phyloP scores from a whole-genome alignment of 345 rosid species.

The Eucalyptus melliodora region DNA sequence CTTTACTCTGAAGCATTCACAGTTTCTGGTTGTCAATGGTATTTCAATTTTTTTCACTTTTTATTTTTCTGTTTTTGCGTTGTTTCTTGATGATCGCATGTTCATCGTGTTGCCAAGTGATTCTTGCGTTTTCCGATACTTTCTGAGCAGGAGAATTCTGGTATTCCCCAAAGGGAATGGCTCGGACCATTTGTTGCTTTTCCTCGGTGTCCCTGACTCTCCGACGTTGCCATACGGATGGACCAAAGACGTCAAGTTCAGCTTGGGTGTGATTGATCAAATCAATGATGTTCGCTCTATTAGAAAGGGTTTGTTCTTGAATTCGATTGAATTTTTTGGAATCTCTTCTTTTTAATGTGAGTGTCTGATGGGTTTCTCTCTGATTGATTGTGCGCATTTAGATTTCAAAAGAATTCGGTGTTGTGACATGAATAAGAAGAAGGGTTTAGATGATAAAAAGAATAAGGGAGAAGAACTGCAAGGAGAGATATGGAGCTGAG shows the following conservation, averaged over 20 bases:
- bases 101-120: background rate
- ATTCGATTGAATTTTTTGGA: background rate
- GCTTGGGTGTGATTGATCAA: background rate
- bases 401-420: background rate
- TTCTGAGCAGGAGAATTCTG: background rate
- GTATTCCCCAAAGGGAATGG: background rate
- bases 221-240: background rate
- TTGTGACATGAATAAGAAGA: background rate
- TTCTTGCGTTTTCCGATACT: background rate
- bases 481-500: background rate
- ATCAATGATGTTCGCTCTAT: background rate
- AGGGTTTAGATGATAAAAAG: background rate
- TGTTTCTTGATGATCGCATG: background rate
- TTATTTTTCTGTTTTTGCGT: background rate
- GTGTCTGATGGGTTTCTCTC: background rate
- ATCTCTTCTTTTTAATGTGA: background rate
- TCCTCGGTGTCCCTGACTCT: background rate
- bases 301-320: background rate
- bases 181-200: background rate
- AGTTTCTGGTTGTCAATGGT: background rate
- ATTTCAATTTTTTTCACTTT: background rate
- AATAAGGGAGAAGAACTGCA: background rate
- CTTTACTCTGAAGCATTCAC: background rate
- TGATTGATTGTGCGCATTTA: background rate
- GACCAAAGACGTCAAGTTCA: background rate